A percentile compares a stretch with the other conserved stretches of the same genome.
phyloP scores from a whole-genome alignment of 768 basidiomycete species.

The Gelatoporia subvermispora region DNA sequence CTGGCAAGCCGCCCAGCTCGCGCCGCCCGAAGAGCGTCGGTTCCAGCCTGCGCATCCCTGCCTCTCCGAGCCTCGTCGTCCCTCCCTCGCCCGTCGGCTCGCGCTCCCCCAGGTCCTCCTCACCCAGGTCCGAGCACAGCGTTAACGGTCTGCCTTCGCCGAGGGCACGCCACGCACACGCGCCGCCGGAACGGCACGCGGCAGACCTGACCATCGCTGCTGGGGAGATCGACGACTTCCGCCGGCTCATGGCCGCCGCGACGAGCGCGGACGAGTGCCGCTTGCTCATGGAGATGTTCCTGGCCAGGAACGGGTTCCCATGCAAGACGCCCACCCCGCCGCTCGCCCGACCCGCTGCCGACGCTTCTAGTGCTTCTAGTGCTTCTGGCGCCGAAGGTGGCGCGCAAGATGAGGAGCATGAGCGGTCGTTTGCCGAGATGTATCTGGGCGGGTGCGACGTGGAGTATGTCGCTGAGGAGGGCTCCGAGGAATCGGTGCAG shows the following conservation, averaged over 20 bases:
- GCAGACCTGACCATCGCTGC: constrained; percentile 32
- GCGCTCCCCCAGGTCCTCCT: not conserved
- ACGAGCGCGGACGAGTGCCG: constrained; percentile 81
- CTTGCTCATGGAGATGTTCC: constrained; percentile 77
- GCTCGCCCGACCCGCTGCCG: too few relatives aligned
- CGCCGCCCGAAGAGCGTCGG: too few relatives aligned
- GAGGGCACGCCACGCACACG: constrained; percentile 5
- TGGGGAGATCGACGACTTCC: constrained; percentile 58
- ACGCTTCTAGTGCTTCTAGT: too few relatives aligned
- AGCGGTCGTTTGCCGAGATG: constrained; percentile 17
- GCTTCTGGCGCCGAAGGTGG: not conserved
- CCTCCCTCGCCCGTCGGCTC: too few relatives aligned
- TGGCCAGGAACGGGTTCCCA: constrained; percentile 34
- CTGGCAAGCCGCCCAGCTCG: too few relatives aligned
- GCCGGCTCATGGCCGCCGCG: constrained; percentile 59
- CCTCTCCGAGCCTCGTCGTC: too few relatives aligned
- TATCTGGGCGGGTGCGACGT: constrained; percentile 14
- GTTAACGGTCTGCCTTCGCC: constrained; percentile 8
- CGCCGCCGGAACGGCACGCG: constrained; percentile 13
- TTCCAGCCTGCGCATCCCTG: too few relatives aligned
- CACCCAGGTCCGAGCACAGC: constrained; percentile 13
- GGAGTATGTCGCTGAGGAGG: constrained; percentile 4
- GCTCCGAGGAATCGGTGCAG: too few relatives aligned
- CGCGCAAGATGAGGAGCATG: constrained; percentile 10
- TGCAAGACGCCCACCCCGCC: not conserved